Evolutionary conservation across 768 basidiomycete genomes (phyloP), one percentile per base, ranked within the genome.

Genomic region (Lactifluus volemus): DNA sequence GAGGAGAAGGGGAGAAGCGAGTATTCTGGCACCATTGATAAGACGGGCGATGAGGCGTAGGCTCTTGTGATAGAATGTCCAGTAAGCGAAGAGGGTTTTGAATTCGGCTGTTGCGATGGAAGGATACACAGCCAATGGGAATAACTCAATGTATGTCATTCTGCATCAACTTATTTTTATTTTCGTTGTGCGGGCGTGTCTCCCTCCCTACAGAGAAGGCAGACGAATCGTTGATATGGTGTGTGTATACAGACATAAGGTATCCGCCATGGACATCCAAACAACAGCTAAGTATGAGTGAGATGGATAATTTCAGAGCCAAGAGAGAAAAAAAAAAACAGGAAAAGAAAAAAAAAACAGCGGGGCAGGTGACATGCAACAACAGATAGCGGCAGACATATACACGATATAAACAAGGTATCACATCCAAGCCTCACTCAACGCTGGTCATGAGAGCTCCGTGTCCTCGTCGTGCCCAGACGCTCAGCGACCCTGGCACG

Each of bases 31-130:
- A 25, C 25, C 25, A 25, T 25, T 25, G 2, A 25, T 25, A 25
- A 88, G 70, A 81, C 81, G 2, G 90, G 92, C 7, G 84, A 86
- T 66, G 84, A 81, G 0, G 89, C 86, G 4, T 92, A 90, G 92
- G 88, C 80, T 0, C 70, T 92, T 0, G 72, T 73, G 36, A 74
- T 79, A 66, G 77, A 79, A 55, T 52, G 75, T 1, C 67, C 59
- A 14, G 32, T 32, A 5, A 44, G 51, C 52, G 51, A 48, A n/a
- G 59, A 38, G 67, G 1, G 47, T 58, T 25, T 58, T 68, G n/a
- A 66, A 65, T 4, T 67, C 66, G 50, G 50, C 67, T 45, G 38
- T 30, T 4, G 55, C 50, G 12, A 62, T 53, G 14, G 36, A 36
- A 19, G 56, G 64, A 58, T 21, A 51, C 21, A 53, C 53, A 45